These are phyloP conservation scores for Tulasnella calospora DNA, from an alignment of 768 basidiomycete species.

Conservation along the genomic window DNA sequence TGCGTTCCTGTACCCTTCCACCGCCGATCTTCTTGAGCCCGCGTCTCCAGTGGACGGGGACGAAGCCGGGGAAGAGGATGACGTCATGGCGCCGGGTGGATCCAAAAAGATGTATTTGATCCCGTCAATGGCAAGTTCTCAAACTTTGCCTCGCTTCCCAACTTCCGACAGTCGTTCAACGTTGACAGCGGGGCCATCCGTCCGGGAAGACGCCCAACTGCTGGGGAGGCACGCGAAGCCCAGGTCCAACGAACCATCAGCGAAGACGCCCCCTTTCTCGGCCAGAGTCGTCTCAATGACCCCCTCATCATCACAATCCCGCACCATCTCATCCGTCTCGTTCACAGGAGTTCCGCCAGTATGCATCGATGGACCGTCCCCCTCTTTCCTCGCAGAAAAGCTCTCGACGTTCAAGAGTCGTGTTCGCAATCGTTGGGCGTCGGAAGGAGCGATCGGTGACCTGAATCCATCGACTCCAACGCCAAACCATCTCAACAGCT, in stretches of 20 bases:
- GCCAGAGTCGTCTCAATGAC: neutral
- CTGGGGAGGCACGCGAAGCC: neutral
- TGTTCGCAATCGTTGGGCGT: neutral
- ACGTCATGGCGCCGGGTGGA: neutral
- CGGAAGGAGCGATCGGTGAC: neutral
- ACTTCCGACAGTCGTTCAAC: neutral
- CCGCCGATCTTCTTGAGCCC: neutral
- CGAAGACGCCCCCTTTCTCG: neutral
- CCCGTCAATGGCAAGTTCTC: neutral
- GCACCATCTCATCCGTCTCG: neutral
- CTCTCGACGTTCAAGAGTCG: neutral
- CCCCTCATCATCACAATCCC: neutral
- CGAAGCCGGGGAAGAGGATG: neutral
- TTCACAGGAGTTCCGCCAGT: neutral
- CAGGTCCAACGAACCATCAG: neutral
- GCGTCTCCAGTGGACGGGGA: neutral
- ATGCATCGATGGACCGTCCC: neutral
- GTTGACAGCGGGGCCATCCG: neutral
- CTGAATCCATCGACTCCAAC: neutral
- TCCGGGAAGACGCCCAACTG: neutral
- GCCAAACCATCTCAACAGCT: neutral
- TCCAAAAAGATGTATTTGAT: constrained; percentile 8
- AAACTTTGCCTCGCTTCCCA: constrained; percentile 1
- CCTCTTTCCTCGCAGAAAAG: neutral
- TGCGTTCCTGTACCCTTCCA: neutral